These are phyloP conservation scores for Tuber aestivum DNA, from an alignment of 495 filamentous ascomycete genomes.

Conservation along the genomic window DNA sequence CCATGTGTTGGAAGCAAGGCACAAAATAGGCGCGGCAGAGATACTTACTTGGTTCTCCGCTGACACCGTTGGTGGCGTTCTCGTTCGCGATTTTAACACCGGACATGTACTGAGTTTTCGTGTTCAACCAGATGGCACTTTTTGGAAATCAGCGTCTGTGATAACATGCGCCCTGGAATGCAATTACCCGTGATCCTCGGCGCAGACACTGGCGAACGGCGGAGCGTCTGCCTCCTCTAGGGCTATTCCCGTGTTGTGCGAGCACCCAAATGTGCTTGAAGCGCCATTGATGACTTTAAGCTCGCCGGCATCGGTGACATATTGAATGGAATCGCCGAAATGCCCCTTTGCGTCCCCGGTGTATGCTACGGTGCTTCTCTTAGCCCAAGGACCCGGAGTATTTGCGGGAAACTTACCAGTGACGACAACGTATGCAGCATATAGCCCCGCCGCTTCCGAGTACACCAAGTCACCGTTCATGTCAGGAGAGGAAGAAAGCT, in stretches of 20 bases:
- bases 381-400: neutral
- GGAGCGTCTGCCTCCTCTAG: slow-evolving; percentile 51
- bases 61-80: slow-evolving; percentile 52
- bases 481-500: slow-evolving; percentile 48
- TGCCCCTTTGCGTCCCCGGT: slow-evolving; percentile 50
- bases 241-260: slow-evolving; percentile 56
- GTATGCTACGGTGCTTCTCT: slow-evolving; percentile 44
- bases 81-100: slow-evolving; percentile 55
- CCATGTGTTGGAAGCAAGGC: neutral
- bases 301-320: slow-evolving; percentile 47
- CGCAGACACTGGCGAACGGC: slow-evolving; percentile 52
- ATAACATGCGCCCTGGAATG: neutral
- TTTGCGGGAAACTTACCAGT: slow-evolving; percentile 36
- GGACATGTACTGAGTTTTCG: slow-evolving; percentile 50
- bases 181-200: slow-evolving; percentile 51
- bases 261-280: slow-evolving; percentile 52
- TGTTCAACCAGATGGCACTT: slow-evolving; percentile 54
- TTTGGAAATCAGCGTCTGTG: neutral
- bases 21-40: neutral
- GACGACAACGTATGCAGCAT: slow-evolving; percentile 54
- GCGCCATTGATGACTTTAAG: slow-evolving; percentile 48
- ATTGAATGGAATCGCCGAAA: slow-evolving; percentile 53
- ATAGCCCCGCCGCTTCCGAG: slow-evolving; percentile 49
- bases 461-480: slow-evolving; percentile 55
- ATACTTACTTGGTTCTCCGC: slow-evolving; percentile 47